phyloP scores from a whole-genome alignment of 148 eudicot genomes.

The Silene conica region DNA sequence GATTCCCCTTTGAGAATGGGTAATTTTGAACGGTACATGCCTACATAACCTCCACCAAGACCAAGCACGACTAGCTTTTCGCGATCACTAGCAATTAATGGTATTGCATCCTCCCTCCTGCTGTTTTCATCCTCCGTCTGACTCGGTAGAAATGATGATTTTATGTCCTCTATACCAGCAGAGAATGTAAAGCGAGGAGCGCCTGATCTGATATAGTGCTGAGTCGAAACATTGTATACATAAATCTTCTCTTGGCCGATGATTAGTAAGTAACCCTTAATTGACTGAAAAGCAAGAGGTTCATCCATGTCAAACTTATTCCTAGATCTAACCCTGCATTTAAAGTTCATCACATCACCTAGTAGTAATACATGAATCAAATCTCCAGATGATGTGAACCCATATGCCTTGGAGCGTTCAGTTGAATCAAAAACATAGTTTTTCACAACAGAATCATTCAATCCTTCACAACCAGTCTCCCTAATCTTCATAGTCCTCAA shows the following conservation, averaged over 20 bases:
- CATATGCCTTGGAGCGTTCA: constrained; percentile 86
- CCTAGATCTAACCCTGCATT: constrained; percentile 85
- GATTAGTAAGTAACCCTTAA: constrained; percentile 73
- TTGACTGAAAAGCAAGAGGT: constrained; percentile 71
- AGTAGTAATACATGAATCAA: constrained; percentile 66
- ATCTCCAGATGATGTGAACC: constrained; percentile 73
- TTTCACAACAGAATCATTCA: constrained; percentile 53
- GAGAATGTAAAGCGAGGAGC: constrained; percentile 72
- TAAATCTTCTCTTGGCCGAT: constrained; percentile 55
- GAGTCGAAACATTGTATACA: constrained; percentile 81
- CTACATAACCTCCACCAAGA: constrained; percentile 77
- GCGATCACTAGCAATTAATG: constrained; percentile 66
- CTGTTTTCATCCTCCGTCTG: constrained; percentile 26
- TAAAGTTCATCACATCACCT: constrained; percentile 84
- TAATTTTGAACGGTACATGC: constrained; percentile 76
- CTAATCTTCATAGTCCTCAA: constrained; percentile 82
- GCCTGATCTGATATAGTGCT: constrained; percentile 60
- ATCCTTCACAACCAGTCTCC: constrained; percentile 83
- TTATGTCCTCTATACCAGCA: constrained; percentile 61
- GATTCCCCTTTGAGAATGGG: constrained; percentile 61
- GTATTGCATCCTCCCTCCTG: constrained; percentile 33
- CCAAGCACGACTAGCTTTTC: constrained; percentile 76
- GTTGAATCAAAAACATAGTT: constrained; percentile 76
- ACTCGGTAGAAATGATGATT: constrained; percentile 48
- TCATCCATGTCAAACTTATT: constrained; percentile 57